Evolutionary conservation across 306 rosid genomes (phyloP).

Genomic region (Quercus glauca): DNA sequence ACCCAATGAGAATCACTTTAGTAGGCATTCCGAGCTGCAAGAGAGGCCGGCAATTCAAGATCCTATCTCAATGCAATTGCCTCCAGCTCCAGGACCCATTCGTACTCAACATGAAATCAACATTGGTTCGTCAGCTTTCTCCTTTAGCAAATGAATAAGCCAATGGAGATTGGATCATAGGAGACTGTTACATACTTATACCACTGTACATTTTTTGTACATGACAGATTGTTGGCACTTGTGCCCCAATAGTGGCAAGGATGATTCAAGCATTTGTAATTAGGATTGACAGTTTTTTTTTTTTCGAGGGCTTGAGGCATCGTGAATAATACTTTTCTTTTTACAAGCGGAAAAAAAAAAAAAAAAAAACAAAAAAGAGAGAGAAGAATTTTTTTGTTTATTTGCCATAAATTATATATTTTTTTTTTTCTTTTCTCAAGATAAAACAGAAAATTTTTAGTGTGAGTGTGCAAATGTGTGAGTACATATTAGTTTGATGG

Average conservation of each 20-base stretch:
- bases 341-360: no score
- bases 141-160: conserved; percentile 36
- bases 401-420: no score
- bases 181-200: background rate
- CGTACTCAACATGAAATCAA: conserved; percentile 33
- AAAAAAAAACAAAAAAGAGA: fast-evolving
- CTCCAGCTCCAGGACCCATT: background rate
- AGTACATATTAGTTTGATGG: no score
- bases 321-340: no score
- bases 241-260: background rate
- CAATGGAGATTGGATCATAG: background rate
- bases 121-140: conserved; percentile 26
- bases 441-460: no score
- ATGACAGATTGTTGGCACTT: background rate
- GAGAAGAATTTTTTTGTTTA: no score
- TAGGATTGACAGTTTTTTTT: no score
- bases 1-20: conserved; percentile 14
- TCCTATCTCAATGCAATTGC: conserved; percentile 21
- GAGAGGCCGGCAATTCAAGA: conserved; percentile 17
- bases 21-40: conserved; percentile 6
- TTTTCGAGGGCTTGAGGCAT: no score
- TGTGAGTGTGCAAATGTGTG: no score
- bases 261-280: no score
- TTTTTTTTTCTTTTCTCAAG: no score
- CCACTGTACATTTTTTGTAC: conserved; percentile 1